Evolutionary conservation across 2,329 filamentous ascomycete species (phyloP), one percentile per base, ranked within the genome.

Genomic region (Cadophora sp.): DNA sequence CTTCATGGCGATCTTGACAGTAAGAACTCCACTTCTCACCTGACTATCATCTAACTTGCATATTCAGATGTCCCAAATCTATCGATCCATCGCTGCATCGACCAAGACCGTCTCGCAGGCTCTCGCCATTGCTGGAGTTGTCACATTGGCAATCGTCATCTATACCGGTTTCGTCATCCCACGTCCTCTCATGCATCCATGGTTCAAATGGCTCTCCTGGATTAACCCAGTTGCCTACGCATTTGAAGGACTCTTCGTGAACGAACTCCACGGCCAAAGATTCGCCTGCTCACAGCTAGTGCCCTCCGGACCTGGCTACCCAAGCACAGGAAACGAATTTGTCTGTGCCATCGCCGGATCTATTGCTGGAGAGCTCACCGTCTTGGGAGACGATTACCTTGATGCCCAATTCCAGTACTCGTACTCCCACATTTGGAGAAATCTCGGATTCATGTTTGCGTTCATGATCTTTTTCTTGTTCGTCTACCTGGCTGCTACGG

Each of bases 261-360:
- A 96, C 78, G 94, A 97, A 78, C 96, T 97, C n/a, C 72, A 88
- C 87, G 0, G 96, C 94, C 75, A 91, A 95, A 77, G 82, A 87
- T 0, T 84, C 94, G 30, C 89, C 92, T 85, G 86, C 47, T 74
- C 73, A 2, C 62, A 64, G 14, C 45, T 77, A 1, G 75, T 76
- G 4, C 75, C 75, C 3, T 69, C 72, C 8, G 73, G 72, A 18
- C 39, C 62, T 5, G 62, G 65, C 0, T 84, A 90, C 71, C 78
- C 79, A 33, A 79, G 89, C 73, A 81, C 72, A 6, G 71, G 68
- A 1, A 62, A 73, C n/a, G 67, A 60, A 36, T 75, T 74, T 7
- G 82, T 87, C 33, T 93, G 90, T 78, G 83, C 82, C 9, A 78
- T 85, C 1, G 81, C 87, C 7, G 90, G 90, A 22, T 80, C 89